phyloP scores from a whole-genome alignment of 176 grass and related monocot genomes.

The Metroxylon sagu region DNA sequence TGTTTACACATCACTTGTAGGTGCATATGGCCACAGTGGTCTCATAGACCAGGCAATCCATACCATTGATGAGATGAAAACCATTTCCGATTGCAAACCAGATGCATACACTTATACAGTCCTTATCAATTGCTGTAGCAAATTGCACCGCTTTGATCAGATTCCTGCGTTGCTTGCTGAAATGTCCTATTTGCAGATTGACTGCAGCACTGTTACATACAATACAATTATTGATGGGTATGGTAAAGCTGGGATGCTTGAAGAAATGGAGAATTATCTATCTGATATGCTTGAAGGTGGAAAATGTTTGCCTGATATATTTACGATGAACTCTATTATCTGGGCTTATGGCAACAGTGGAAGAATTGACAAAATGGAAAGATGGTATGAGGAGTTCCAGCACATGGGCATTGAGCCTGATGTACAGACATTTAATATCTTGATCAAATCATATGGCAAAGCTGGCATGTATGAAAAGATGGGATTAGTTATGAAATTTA shows the following conservation, averaged over 20 bases:
- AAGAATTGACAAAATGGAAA: constrained; percentile 64
- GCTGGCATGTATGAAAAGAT: constrained; percentile 47
- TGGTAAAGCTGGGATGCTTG: constrained; percentile 53
- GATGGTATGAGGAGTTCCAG: constrained; percentile 66
- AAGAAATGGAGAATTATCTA: constrained; percentile 54
- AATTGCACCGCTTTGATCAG: constrained; percentile 41
- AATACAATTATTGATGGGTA: constrained; percentile 79
- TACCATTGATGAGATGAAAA: constrained; percentile 72
- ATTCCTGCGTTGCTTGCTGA: constrained; percentile 43
- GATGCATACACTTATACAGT: constrained; percentile 60
- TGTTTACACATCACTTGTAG: constrained; percentile 70
- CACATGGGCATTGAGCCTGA: constrained; percentile 74
- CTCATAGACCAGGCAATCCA: constrained; percentile 52
- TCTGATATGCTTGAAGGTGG: constrained; percentile 59
- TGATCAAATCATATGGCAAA: constrained; percentile 82
- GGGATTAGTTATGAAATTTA: constrained; percentile 54
- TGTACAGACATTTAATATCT: constrained; percentile 57
- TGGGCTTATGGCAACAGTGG: constrained; percentile 66
- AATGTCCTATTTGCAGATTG: constrained; percentile 65
- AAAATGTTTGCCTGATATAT: constrained; percentile 53
- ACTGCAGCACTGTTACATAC: constrained; percentile 59
- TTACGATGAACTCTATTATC: constrained; percentile 84
- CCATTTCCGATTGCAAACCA: constrained; percentile 40
- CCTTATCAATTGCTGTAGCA: constrained; percentile 55
- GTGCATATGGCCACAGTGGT: constrained; percentile 56